Conservation (phyloP, 116 monocot species). For the Zostera marina region DNA sequence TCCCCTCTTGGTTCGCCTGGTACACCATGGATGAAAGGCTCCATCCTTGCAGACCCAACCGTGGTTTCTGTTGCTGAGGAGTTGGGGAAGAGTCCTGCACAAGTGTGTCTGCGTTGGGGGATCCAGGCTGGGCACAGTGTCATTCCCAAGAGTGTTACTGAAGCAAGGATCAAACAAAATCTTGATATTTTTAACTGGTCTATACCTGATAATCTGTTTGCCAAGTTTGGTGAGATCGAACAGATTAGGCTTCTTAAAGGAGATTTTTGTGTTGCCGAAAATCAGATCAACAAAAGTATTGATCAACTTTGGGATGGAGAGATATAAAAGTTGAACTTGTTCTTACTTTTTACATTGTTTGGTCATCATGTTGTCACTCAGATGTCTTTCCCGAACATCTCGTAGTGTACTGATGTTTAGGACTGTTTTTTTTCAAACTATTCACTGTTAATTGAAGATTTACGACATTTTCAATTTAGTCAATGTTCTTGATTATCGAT, state of each 20-base stretch:
- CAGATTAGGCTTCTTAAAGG: slow-evolving; percentile 26
- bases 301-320: slow-evolving; percentile 80
- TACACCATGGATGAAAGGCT: slow-evolving; percentile 51
- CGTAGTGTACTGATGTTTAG: too few species aligned
- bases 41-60: slow-evolving; percentile 33
- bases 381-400: too few species aligned
- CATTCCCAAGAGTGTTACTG: slow-evolving; percentile 47
- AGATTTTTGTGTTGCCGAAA: slow-evolving; percentile 10
- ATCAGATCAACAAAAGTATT: slow-evolving; percentile 33
- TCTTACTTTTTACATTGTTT: too few species aligned
- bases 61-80: slow-evolving; percentile 33
- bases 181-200: slow-evolving; percentile 41
- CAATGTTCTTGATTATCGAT: too few species aligned
- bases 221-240: slow-evolving; percentile 28
- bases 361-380: too few species aligned
- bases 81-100: slow-evolving; percentile 34
- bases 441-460: too few species aligned
- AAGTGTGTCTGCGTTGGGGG: slow-evolving; percentile 55
- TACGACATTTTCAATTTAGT: too few species aligned
- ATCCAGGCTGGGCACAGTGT: slow-evolving; percentile 61
- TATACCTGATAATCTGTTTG: slow-evolving; percentile 43
- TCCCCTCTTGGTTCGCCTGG: slow-evolving; percentile 58
- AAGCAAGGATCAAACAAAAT: slow-evolving; percentile 40
- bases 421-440: too few species aligned
- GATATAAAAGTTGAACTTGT: too few species aligned